Conservation (phyloP, 805 yeast species). For the Wickerhamiella siamensis region DNA sequence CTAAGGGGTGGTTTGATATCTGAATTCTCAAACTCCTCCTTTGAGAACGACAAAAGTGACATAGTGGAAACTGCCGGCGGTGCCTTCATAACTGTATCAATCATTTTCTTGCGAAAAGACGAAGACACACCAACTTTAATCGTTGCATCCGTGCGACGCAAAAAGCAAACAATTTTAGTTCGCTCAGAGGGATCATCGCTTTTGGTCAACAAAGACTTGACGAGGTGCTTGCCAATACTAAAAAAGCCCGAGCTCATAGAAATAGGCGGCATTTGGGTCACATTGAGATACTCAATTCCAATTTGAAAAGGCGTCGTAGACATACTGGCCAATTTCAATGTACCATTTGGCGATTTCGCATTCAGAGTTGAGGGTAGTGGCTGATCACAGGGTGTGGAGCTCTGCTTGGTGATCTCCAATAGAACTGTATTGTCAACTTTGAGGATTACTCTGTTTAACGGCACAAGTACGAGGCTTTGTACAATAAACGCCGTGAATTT, state of each 20-base stretch:
- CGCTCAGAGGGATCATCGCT: constrained; percentile 22
- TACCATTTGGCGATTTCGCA: constrained; percentile 18
- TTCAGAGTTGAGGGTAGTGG: constrained; percentile 18
- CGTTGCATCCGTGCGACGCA: constrained; percentile 23
- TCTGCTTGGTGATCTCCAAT: constrained; percentile 19
- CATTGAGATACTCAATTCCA: constrained; percentile 23
- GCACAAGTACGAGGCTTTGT: constrained; percentile 27
- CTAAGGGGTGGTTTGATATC: constrained; percentile 23
- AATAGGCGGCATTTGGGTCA: constrained; percentile 22
- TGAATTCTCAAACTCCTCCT: constrained; percentile 21
- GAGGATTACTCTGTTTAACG: constrained; percentile 20
- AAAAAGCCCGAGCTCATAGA: constrained; percentile 15
- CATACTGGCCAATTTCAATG: constrained; percentile 17
- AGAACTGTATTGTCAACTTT: constrained; percentile 20
- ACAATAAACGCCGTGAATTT: constrained; percentile 27
- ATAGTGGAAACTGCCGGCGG: constrained; percentile 27
- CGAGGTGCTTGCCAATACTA: constrained; percentile 21
- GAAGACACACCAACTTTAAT: constrained; percentile 22
- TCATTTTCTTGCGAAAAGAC: constrained; percentile 22
- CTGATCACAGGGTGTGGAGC: constrained; percentile 11
- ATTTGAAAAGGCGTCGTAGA: constrained; percentile 20
- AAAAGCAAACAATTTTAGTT: constrained; percentile 20
- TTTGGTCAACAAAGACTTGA: constrained; percentile 18
- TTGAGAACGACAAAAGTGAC: constrained; percentile 22
- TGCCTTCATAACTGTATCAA: constrained; percentile 28